Conservation (phyloP, 2,329 filamentous ascomycete species). For the Dactylonectria macrodidyma region DNA sequence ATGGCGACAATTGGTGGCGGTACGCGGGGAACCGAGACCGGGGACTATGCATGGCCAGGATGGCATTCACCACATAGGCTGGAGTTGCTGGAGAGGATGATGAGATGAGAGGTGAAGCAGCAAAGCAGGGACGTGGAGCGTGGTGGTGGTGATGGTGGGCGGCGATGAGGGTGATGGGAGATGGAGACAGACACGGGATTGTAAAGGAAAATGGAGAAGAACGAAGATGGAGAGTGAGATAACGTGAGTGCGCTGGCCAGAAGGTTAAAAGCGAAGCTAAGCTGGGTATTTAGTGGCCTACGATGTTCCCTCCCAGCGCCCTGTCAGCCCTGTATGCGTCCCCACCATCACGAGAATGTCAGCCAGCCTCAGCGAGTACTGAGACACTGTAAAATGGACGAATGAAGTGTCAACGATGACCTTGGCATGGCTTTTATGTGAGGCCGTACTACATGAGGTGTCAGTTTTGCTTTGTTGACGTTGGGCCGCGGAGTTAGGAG, state of each 20-base stretch:
- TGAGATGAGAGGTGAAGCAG: too few species aligned
- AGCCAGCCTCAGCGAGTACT: too few species aligned
- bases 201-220: neutral
- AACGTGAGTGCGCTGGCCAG: neutral
- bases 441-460: neutral
- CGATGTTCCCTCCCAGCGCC: neutral
- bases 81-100: too few species aligned
- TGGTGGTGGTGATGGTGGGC: neutral
- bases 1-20: neutral
- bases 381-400: neutral
- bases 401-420: neutral
- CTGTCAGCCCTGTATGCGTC: neutral
- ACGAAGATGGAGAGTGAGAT: neutral
- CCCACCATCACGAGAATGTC: neutral
- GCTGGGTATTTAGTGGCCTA: neutral
- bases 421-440: neutral
- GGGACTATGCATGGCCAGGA: too few species aligned
- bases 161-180: neutral
- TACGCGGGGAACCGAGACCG: too few species aligned
- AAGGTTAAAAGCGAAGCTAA: constrained; percentile 1
- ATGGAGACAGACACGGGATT: neutral
- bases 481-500: neutral
- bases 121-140: neutral
- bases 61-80: too few species aligned
- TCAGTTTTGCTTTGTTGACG: neutral